Conservation (phyloP, 2,329 filamentous ascomycete genomes). For the Trichoderma citrinoviride region DNA sequence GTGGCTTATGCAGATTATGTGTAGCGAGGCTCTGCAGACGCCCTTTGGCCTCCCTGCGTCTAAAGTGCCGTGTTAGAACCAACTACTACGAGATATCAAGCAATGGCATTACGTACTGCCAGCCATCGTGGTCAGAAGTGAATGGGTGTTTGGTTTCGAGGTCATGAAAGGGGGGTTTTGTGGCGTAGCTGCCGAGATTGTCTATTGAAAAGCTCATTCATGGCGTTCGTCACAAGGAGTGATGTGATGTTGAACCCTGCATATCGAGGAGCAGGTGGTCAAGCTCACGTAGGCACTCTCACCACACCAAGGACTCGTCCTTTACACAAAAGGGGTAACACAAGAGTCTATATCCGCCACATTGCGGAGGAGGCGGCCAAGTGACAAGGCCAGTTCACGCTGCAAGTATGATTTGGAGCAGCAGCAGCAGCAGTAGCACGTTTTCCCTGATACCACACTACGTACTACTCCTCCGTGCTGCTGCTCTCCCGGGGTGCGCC, state of each 20-base stretch:
- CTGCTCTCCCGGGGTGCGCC: neutral
- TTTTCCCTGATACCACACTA: neutral
- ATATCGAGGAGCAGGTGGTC: neutral
- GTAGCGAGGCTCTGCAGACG: neutral
- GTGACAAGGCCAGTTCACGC: neutral
- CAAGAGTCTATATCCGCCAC: too few relatives aligned
- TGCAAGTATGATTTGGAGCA: neutral
- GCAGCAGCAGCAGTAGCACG: neutral
- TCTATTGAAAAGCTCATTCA: neutral
- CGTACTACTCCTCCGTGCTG: neutral
- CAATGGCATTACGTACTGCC: neutral
- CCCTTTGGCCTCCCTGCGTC: neutral
- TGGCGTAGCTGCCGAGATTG: conserved; percentile 9
- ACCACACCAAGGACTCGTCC: neutral
- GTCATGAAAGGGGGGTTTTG: neutral
- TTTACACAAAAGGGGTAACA: neutral
- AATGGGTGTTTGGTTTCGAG: neutral
- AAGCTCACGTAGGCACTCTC: neutral
- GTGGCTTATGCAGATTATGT: conserved; percentile 8
- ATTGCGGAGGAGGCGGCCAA: neutral
- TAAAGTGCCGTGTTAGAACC: neutral
- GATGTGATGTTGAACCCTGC: neutral
- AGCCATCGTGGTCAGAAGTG: neutral
- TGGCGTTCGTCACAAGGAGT: neutral
- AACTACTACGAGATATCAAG: neutral